These are phyloP conservation scores for Fusarium robinianum DNA, from an alignment of 2,329 filamentous ascomycete genomes.

Conservation along the genomic window DNA sequence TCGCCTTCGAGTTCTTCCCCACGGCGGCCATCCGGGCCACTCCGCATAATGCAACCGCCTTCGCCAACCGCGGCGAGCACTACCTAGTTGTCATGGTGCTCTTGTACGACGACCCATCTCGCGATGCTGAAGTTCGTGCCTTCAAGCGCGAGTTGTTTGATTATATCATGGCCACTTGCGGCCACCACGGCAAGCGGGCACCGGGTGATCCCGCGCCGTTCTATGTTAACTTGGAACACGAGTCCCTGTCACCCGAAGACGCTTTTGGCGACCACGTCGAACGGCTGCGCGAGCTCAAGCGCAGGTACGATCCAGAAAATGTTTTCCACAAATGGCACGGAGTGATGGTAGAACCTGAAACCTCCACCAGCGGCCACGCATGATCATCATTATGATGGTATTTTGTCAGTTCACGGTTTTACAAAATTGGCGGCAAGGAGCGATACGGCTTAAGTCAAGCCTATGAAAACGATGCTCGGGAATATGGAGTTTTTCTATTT, in stretches of 20 bases:
- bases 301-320: conserved; percentile 41
- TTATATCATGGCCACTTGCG: conserved; percentile 32
- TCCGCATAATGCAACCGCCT: conserved; percentile 45
- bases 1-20: conserved; percentile 49
- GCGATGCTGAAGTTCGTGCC: conserved; percentile 44
- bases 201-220: conserved; percentile 27
- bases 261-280: conserved; percentile 40
- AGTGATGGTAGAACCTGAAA: too few relatives aligned
- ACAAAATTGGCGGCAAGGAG: too few relatives aligned
- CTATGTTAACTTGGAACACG: conserved; percentile 40
- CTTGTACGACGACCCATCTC: conserved; percentile 45
- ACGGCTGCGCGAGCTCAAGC: conserved; percentile 41
- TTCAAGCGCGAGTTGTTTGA: conserved; percentile 45
- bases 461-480: too few relatives aligned
- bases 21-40: conserved; percentile 45
- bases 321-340: conserved; percentile 42
- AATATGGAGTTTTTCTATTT: too few relatives aligned
- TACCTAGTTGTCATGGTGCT: conserved; percentile 49
- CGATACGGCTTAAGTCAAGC: too few relatives aligned
- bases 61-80: conserved; percentile 50
- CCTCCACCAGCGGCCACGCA: too few relatives aligned
- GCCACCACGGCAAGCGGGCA: conserved; percentile 24
- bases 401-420: too few relatives aligned
- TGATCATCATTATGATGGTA: too few relatives aligned
- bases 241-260: conserved; percentile 30